phyloP scores from a whole-genome alignment of 352 stramenopile genomes.

The Pythium diclinum region DNA sequence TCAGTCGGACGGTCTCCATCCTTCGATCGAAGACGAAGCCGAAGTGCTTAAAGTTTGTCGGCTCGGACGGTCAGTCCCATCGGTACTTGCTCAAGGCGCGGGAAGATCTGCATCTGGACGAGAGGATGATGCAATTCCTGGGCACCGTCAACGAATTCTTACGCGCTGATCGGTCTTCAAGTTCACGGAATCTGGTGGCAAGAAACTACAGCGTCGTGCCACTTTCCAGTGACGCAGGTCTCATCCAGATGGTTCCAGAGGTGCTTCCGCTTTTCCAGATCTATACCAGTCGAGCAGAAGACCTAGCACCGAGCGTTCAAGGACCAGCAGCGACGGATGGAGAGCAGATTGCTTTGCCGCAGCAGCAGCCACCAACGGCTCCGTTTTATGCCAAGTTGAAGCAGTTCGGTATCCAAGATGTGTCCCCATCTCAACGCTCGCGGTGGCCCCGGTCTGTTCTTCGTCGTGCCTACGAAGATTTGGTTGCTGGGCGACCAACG shows the following conservation, averaged over 20 bases:
- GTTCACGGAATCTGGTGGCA: slow-evolving; percentile 40
- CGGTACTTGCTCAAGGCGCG: slow-evolving; percentile 85
- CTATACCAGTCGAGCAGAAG: slow-evolving; percentile 53
- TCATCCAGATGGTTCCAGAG: slow-evolving; percentile 87
- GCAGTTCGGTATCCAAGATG: slow-evolving; percentile 67
- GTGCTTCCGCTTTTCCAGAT: slow-evolving; percentile 83
- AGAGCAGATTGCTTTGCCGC: slow-evolving; percentile 9
- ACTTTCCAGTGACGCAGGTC: slow-evolving; percentile 67
- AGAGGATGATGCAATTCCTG: slow-evolving; percentile 90
- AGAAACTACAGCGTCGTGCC: slow-evolving; percentile 81
- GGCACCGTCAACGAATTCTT: slow-evolving; percentile 72
- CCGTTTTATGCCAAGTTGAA: slow-evolving; percentile 85
- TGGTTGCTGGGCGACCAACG: slow-evolving; percentile 54
- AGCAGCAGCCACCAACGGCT: slow-evolving; percentile 52
- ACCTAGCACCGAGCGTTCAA: background rate
- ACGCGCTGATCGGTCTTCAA: slow-evolving; percentile 38
- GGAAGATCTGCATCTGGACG: slow-evolving; percentile 87
- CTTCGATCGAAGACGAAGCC: slow-evolving; percentile 85
- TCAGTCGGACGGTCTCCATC: slow-evolving; percentile 38
- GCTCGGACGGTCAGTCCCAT: slow-evolving; percentile 66
- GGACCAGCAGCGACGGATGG: slow-evolving; percentile 1
- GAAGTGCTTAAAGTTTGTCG: slow-evolving; percentile 78
- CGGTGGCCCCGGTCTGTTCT: slow-evolving; percentile 61
- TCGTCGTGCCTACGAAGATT: slow-evolving; percentile 64
- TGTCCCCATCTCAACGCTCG: slow-evolving; percentile 59